Percentiles rank a stretch among this genome's conserved stretches.
These are phyloP conservation scores for Penicillium sp. DNA, from an alignment of 2,329 filamentous ascomycete species.

Conservation along the genomic window DNA sequence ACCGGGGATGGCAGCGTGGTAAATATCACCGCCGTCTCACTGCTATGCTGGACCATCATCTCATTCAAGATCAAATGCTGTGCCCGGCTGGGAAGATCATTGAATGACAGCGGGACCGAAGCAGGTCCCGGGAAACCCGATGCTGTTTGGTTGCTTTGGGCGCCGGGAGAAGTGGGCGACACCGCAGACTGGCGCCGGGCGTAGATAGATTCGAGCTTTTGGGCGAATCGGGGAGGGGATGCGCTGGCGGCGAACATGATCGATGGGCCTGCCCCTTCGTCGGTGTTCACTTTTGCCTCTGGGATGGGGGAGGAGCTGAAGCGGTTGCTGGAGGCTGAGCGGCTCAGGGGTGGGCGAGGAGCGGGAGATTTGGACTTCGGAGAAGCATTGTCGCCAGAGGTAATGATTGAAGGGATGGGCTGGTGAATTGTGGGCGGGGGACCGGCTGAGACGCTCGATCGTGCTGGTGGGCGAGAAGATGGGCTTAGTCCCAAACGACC, in stretches of 20 bases:
- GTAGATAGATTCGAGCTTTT: slow-evolving; percentile 41
- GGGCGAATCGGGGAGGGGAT: slow-evolving; percentile 35
- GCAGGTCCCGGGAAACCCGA: slow-evolving; percentile 60
- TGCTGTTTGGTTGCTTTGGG: slow-evolving; percentile 32
- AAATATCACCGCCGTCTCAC: slow-evolving; percentile 74
- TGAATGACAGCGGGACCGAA: slow-evolving; percentile 74
- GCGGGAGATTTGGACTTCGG: slow-evolving; percentile 22
- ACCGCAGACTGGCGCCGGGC: slow-evolving; percentile 28
- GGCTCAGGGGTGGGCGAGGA: slow-evolving; percentile 30
- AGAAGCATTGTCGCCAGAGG: slow-evolving; percentile 24
- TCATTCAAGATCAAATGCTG: slow-evolving; percentile 88
- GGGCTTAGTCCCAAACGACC: slow-evolving; percentile 12
- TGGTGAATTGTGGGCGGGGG: slow-evolving; percentile 5
- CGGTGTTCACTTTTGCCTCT: slow-evolving; percentile 63
- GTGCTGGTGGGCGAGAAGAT: slow-evolving; percentile 5
- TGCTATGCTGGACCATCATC: slow-evolving; percentile 69
- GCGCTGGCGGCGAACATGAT: slow-evolving; percentile 70
- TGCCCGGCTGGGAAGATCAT: slow-evolving; percentile 79
- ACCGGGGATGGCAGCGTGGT: slow-evolving; percentile 81
- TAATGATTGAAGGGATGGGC: slow-evolving; percentile 29
- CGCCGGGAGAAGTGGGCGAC: slow-evolving; percentile 15
- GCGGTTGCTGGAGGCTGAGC: slow-evolving; percentile 37
- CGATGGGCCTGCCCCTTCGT: slow-evolving; percentile 64
- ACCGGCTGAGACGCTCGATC: slow-evolving; percentile 1
- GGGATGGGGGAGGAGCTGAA: slow-evolving; percentile 76